These are phyloP conservation scores for Trametes maxima DNA, from an alignment of 768 basidiomycete species.

Conservation along the genomic window DNA sequence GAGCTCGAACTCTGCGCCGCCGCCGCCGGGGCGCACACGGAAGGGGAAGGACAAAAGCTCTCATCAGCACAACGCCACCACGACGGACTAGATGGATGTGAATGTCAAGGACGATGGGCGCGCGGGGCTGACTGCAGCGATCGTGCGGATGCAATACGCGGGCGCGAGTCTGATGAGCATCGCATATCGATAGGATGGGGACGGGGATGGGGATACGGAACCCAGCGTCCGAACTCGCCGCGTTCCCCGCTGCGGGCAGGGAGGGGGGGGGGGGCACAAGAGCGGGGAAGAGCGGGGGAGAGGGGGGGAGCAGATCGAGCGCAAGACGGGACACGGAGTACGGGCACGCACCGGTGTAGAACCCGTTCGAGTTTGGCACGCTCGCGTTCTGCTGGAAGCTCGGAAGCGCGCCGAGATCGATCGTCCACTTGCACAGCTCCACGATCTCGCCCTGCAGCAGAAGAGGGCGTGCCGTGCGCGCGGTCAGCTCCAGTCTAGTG, in stretches of 20 bases:
- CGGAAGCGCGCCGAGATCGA: slow-evolving; percentile 76
- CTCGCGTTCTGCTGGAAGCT: slow-evolving; percentile 74
- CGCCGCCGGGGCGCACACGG: neutral
- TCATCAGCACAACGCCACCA: slow-evolving; percentile 1
- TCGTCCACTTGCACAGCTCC: slow-evolving; percentile 87
- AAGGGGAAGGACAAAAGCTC: neutral
- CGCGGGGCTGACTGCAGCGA: neutral
- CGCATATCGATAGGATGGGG: neutral
- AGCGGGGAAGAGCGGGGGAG: neutral
- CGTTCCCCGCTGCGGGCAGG: no score
- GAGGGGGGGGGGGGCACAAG: neutral
- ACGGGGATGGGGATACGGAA: no score
- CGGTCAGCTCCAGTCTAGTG: neutral
- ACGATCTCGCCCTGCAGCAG: slow-evolving; percentile 58
- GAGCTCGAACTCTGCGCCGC: slow-evolving; percentile 71
- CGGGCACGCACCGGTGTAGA: slow-evolving; percentile 68
- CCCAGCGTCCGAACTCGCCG: neutral
- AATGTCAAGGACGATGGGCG: neutral
- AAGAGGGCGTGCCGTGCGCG: neutral
- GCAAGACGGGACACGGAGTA: slow-evolving; percentile 1
- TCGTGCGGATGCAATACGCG: neutral
- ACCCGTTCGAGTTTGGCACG: slow-evolving; percentile 59
- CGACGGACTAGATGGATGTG: slow-evolving; percentile 1
- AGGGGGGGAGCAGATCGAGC: neutral
- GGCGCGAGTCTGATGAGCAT: neutral